Evolutionary conservation across 2,329 filamentous ascomycete genomes (phyloP), one percentile per base, ranked within the genome.

Genomic region (Phoma herbarum): DNA sequence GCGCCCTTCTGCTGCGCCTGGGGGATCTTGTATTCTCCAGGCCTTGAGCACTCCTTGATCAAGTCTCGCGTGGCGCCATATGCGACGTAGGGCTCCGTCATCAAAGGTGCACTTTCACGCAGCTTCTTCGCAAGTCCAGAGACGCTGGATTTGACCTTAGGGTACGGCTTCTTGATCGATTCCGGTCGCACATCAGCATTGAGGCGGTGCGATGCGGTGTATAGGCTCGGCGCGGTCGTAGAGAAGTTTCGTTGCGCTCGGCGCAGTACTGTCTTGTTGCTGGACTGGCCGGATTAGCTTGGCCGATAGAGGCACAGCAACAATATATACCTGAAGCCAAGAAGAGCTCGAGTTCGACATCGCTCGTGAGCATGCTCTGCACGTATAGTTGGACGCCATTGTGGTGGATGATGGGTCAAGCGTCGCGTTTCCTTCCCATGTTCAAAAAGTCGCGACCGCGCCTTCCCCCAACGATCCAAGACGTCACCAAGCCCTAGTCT

Each of bases 1-100:
- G 84, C 87, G 4, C 87, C 86, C 66, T 89, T 89, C 65, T 89
- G 83, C 49, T 85, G 81, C 52, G 86, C 83, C 64, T 90, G 84
- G 2, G 90, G 86, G 56, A 96, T 91, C 51, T 82, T 86, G 78
- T 97, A 97, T 61, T 88, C 86, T 44, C 90, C 93, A 64, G 90
- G 86, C 57, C 79, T 80, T 9, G 88, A 85, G 78, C 92, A 96
- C 62, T 87, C 84, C 73, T 90, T 88, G 81, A 92, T 93, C 57
- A 97, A 82, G 57, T 85, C 82, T 79, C 96, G 89, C 25, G 92
- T 95, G 49, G 88, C 86, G 59, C 88, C 89, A 73, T 95, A 91
- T 31, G 93, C 90, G 53, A 90, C 85, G 75, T 97, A 97, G 12
- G 87, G 87, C 69, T 89, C 87, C 11, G 74, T 77, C 65, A 73